Evolutionary conservation across 2,329 filamentous ascomycete species (phyloP).

Genomic region (Calonectria pteridis): DNA sequence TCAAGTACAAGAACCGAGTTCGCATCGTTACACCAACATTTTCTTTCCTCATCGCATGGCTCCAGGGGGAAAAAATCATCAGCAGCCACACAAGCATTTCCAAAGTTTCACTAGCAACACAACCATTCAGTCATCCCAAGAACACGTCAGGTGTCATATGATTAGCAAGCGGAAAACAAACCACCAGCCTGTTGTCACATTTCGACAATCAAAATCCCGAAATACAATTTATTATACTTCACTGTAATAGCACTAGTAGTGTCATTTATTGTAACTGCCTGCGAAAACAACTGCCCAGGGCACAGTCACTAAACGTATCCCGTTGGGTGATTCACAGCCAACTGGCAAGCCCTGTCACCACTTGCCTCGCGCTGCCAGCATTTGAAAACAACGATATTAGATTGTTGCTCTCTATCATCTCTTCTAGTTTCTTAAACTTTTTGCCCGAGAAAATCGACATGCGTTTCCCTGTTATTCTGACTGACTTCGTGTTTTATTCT

Average conservation of each 20-base stretch:
- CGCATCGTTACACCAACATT: background rate
- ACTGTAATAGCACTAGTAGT: no score
- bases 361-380: background rate
- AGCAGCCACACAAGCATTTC: background rate
- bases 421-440: no score
- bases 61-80: background rate
- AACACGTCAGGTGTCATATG: no score
- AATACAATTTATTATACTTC: no score
- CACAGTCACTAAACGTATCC: background rate
- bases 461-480: no score
- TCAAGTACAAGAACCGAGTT: background rate
- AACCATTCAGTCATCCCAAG: no score
- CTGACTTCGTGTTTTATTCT: background rate
- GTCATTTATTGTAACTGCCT: no score
- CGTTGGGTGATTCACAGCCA: background rate
- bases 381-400: background rate
- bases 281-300: no score
- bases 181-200: no score
- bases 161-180: no score
- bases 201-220: no score
- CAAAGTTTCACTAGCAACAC: background rate
- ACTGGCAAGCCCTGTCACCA: background rate
- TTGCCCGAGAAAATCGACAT: background rate
- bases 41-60: background rate
- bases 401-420: background rate